Conservation (phyloP, 805 yeast species). For the Lachancea quebecensis region DNA sequence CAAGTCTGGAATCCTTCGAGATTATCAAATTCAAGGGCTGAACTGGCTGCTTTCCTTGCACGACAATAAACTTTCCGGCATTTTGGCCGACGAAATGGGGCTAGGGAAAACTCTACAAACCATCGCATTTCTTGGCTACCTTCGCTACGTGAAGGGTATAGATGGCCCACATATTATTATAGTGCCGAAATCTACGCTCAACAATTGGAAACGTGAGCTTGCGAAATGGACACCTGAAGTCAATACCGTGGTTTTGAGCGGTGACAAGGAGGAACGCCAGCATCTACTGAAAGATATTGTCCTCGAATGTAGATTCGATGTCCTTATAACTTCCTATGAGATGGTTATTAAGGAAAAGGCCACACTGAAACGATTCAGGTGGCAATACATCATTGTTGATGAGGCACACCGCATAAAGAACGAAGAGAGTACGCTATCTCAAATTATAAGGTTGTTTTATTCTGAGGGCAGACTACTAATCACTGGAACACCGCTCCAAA, state of each 20-base stretch:
- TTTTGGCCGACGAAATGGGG: slow-evolving; percentile 98
- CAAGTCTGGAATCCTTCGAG: slow-evolving; percentile 66
- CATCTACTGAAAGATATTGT: slow-evolving; percentile 52
- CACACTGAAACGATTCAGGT: slow-evolving; percentile 68
- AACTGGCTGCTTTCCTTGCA: slow-evolving; percentile 90
- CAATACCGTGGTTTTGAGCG: slow-evolving; percentile 76
- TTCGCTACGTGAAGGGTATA: slow-evolving; percentile 68
- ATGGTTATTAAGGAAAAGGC: slow-evolving; percentile 87
- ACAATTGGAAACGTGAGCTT: slow-evolving; percentile 95
- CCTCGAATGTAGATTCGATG: slow-evolving; percentile 77
- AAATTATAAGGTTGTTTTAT: slow-evolving; percentile 82
- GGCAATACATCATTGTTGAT: slow-evolving; percentile 93
- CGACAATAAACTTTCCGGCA: slow-evolving; percentile 85
- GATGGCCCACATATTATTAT: slow-evolving; percentile 89
- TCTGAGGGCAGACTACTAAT: slow-evolving; percentile 78
- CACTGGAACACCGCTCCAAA: slow-evolving; percentile 95
- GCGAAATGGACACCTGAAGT: slow-evolving; percentile 96
- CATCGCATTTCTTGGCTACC: slow-evolving; percentile 81
- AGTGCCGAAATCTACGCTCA: slow-evolving; percentile 92
- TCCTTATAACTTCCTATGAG: slow-evolving; percentile 84
- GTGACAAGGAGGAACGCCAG: slow-evolving; percentile 75
- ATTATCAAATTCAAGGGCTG: slow-evolving; percentile 89
- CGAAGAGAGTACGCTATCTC: slow-evolving; percentile 86
- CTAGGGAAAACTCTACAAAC: slow-evolving; percentile 94
- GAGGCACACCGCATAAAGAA: slow-evolving; percentile 97